These are phyloP conservation scores for Fusarium sulawesiense DNA, from an alignment of 2,329 filamentous ascomycete genomes.

Conservation along the genomic window DNA sequence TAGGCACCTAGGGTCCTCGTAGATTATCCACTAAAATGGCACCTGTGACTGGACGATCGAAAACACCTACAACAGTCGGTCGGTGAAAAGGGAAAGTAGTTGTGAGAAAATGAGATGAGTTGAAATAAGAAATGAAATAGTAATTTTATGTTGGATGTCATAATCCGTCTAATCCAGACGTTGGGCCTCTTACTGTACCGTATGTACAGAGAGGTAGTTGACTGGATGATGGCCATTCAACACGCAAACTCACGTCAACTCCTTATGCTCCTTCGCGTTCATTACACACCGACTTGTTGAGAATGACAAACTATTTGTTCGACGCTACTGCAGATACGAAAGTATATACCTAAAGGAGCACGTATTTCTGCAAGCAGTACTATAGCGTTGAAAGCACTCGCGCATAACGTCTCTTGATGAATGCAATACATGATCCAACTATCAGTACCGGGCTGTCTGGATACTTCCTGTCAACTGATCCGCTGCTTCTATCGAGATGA, in stretches of 20 bases:
- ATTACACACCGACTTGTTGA: slow-evolving; percentile 34
- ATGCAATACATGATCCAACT: neutral
- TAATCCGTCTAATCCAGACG: slow-evolving; percentile 24
- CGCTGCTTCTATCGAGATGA: neutral
- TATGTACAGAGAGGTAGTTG: neutral
- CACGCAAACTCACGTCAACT: neutral
- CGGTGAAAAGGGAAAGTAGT: slow-evolving; percentile 8
- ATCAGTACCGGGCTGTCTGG: neutral
- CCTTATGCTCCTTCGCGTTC: neutral
- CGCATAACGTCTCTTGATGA: neutral
- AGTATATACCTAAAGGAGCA: neutral
- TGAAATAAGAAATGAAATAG: slow-evolving; percentile 13
- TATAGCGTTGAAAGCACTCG: neutral
- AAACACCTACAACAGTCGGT: slow-evolving; percentile 8
- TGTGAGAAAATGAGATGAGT: neutral
- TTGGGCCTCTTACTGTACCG: neutral
- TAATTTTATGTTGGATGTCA: slow-evolving; percentile 28
- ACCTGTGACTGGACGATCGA: slow-evolving; percentile 10
- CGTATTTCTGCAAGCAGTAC: neutral
- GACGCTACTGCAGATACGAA: slow-evolving; percentile 8
- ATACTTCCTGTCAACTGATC: neutral
- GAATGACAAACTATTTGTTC: neutral
- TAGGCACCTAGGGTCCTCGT: neutral
- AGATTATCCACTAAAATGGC: slow-evolving; percentile 21
- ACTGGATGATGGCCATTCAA: neutral